Evolutionary conservation across 116 monocot species (phyloP).

Genomic region (Zostera marina): DNA sequence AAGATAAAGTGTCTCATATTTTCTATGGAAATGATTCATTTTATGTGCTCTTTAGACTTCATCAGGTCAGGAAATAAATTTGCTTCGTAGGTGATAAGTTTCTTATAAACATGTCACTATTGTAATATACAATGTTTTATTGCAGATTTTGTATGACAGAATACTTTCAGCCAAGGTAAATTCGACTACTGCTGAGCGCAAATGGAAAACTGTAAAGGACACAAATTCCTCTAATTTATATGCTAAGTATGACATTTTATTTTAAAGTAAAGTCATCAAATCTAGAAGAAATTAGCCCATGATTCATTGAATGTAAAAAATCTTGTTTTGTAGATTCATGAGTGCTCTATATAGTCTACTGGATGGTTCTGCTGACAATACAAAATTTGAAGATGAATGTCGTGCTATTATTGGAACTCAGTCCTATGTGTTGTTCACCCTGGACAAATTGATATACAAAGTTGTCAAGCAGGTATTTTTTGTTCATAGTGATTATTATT

Average conservation of each 20-base stretch:
- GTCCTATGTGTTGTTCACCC: conserved; percentile 91
- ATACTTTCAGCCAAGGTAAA: conserved; percentile 80
- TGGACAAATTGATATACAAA: conserved; percentile 97
- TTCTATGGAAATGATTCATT: conserved; percentile 99
- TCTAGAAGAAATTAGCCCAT: background rate
- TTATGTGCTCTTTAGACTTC: conserved; percentile 85
- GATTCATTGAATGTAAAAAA: background rate
- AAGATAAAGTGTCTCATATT: conserved; percentile 46
- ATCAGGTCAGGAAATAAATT: conserved; percentile 41
- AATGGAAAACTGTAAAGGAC: conserved; percentile 69
- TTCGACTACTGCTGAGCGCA: conserved; percentile 55
- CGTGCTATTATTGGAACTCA: conserved; percentile 90
- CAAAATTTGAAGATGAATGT: conserved; percentile 98
- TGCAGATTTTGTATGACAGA: conserved; percentile 91
- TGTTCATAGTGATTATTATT: background rate
- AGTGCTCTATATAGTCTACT: conserved; percentile 48
- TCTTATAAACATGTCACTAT: background rate
- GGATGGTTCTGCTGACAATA: conserved; percentile 74
- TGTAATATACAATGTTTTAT: background rate
- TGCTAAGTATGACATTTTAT: conserved; percentile 38
- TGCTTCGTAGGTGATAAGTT: background rate
- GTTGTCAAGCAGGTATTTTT: conserved; percentile 79
- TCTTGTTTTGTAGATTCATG: conserved; percentile 41
- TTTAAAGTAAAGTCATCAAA: background rate
- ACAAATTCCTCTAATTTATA: conserved; percentile 43